Evolutionary conservation across 306 rosid genomes (phyloP).

Genomic region (Casuarina equisetifolia): DNA sequence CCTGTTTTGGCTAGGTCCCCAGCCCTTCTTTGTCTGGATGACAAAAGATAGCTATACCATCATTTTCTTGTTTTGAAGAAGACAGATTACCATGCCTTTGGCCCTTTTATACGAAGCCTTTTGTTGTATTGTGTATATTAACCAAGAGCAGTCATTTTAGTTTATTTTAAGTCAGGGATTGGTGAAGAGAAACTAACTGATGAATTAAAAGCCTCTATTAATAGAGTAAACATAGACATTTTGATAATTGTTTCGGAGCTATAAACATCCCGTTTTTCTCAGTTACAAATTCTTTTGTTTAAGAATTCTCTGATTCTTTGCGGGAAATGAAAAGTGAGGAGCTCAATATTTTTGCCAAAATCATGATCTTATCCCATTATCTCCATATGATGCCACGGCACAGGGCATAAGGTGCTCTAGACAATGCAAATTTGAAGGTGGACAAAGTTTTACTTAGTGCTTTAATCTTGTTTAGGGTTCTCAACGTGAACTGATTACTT

Average conservation of each 20-base stretch:
- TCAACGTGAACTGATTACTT: conserved; percentile 5
- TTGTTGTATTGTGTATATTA: neutral
- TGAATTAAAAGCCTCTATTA: neutral
- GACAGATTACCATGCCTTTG: neutral
- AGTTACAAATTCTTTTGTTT: neutral
- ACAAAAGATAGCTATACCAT: neutral
- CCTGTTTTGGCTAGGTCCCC: neutral
- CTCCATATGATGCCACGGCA: conserved; percentile 89
- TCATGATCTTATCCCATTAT: conserved; percentile 68
- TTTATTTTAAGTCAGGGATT: neutral
- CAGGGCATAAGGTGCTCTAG: conserved; percentile 58
- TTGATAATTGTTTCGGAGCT: neutral
- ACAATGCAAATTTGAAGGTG: conserved; percentile 59
- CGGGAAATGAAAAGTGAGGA: conserved; percentile 92
- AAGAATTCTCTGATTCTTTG: conserved; percentile 12
- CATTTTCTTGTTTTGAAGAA: neutral
- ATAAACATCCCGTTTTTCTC: neutral
- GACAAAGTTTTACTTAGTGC: neutral
- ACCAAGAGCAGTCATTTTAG: neutral
- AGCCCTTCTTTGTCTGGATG: neutral
- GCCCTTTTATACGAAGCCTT: neutral
- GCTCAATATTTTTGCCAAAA: conserved; percentile 72
- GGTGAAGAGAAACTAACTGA: neutral
- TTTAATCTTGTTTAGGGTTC: conserved; percentile 13
- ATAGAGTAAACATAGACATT: neutral